phyloP scores from a whole-genome alignment of 495 filamentous ascomycete genomes.

The Penicillium soppii region DNA sequence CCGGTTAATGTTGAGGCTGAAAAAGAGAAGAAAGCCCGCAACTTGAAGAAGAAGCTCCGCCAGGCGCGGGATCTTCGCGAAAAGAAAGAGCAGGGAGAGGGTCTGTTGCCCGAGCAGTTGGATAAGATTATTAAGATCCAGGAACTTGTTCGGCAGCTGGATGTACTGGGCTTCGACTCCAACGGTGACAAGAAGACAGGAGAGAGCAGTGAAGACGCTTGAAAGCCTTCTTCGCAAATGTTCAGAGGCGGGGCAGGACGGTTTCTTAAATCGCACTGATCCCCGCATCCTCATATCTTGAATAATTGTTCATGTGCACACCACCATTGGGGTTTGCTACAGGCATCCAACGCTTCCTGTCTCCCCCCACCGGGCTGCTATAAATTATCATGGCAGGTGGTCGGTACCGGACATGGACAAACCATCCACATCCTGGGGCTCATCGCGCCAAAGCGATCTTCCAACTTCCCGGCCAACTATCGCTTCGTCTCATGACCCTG shows the following conservation, averaged over 20 bases:
- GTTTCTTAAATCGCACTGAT: neutral
- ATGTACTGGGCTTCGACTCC: constrained; percentile 78
- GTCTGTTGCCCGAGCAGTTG: constrained; percentile 88
- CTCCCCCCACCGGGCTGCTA: neutral
- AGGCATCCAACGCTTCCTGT: neutral
- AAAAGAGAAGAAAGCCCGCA: constrained; percentile 88
- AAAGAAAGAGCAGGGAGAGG: constrained; percentile 85
- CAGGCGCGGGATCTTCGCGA: constrained; percentile 87
- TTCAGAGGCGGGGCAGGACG: neutral
- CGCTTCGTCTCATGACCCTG: too few species aligned
- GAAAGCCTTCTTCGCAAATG: neutral
- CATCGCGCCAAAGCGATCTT: too few species aligned
- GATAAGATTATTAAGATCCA: constrained; percentile 97
- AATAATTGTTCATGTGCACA: neutral
- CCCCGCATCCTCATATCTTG: neutral
- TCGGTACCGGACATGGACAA: too few species aligned
- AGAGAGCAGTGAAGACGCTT: constrained; percentile 10
- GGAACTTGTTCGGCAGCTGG: constrained; percentile 86
- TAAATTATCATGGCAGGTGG: too few species aligned
- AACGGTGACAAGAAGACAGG: constrained; percentile 53
- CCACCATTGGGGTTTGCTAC: neutral
- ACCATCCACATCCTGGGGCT: too few species aligned
- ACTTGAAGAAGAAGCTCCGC: constrained; percentile 92
- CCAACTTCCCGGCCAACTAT: too few species aligned
- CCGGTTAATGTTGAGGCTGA: constrained; percentile 67